Conservation (phyloP, 2,329 filamentous ascomycete genomes). For the Fusarium palustre region DNA sequence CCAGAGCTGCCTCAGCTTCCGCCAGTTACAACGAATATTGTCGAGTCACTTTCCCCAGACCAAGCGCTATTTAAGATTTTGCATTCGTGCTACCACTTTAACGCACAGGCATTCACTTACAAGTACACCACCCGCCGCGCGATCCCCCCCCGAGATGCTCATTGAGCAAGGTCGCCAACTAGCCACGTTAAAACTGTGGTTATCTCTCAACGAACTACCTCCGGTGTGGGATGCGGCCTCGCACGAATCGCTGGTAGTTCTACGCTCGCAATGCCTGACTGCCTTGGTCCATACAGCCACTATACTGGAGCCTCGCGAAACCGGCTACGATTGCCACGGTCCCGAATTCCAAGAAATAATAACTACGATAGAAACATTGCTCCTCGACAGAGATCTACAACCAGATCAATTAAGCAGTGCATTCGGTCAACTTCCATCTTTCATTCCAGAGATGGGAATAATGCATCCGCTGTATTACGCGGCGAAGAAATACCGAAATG, state of each 20-base stretch:
- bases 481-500: conserved; percentile 32
- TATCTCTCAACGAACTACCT: conserved; percentile 5
- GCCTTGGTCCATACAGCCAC: conserved; percentile 18
- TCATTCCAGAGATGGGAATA: conserved; percentile 34
- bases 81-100: conserved; percentile 34
- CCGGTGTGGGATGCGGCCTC: accelerated
- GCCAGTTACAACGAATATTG: not conserved
- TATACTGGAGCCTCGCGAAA: conserved; percentile 33
- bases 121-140: conserved; percentile 30
- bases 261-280: conserved; percentile 33
- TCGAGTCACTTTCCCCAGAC: conserved; percentile 14
- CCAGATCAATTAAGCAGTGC: accelerated
- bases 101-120: conserved; percentile 15
- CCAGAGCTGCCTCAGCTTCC: conserved; percentile 26
- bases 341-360: conserved; percentile 40
- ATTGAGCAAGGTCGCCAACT: conserved; percentile 41
- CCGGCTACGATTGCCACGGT: conserved; percentile 23
- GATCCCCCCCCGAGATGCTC: conserved; percentile 33
- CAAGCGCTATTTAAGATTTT: conserved; percentile 10
- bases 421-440: not conserved
- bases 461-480: conserved; percentile 33
- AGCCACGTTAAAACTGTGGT: conserved; percentile 31
- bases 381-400: not conserved
- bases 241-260: conserved; percentile 18
- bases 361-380: not conserved